Evolutionary conservation across 257 asterid genomes (phyloP), one percentile per base, ranked within the genome.

Genomic region (Apocynum venetum): DNA sequence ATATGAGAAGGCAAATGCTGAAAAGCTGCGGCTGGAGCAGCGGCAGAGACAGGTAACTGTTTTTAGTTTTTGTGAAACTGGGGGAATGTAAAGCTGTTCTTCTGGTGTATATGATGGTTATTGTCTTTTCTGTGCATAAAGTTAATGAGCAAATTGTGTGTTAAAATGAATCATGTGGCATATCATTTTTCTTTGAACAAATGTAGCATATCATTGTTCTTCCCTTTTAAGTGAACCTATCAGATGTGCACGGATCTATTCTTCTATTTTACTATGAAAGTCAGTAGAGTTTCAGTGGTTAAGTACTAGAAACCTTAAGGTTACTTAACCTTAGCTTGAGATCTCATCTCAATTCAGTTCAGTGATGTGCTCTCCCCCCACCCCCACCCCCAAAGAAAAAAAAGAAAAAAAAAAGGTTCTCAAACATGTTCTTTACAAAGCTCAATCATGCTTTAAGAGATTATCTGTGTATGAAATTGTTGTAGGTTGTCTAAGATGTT

Each of bases 11-110:
- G 98, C 97, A 25, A 91, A 94, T 81, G 89, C 79, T 40, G 97
- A 94, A 83, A 94, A 94, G 72, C 75, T 88, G 73, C 89, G 98
- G 71, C 86, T 95, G 48, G 98, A 95, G 84, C 96, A 95, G 86
- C 89, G 93, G 51, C 98, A 95, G 76, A 91, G 98, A 17, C 97
- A 94, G 97, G 98, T 92, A 82, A 83, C 74, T 51, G 51, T 51
- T 73, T 43, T 70, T 65, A 55, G 51, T 81, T 78, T 11, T 25
- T 55, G 8, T 55, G 61, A 53, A 53, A 20, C 56, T 74, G 40
- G 75, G 49, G 69, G 73, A 13, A 8, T 35, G 31, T 40, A 31
- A 72, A n/a, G 8, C 49, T 41, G 73, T 15, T 69, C 35, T 48
- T 35, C 44, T 25, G 4, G 20, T 71, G 10, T 46, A 20, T 47